Conservation (phyloP, 768 basidiomycete species). For the Xerocomellus dryophilus region DNA sequence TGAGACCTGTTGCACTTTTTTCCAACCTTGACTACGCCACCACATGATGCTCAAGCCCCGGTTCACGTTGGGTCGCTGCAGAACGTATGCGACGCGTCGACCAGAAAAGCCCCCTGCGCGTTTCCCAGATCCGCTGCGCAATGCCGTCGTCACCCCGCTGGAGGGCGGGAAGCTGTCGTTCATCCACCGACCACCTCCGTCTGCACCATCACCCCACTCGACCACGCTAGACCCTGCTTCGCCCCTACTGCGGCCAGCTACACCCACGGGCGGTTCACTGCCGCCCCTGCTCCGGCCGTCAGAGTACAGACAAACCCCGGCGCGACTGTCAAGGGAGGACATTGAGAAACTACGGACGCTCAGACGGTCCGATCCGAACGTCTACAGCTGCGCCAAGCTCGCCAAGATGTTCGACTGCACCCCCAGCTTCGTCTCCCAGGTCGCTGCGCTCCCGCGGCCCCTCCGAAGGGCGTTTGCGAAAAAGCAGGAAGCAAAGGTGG, state of each 20-base stretch:
- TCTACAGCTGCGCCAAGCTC: constrained; percentile 62
- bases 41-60: constrained; percentile 24
- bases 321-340: constrained; percentile 49
- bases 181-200: constrained; percentile 82
- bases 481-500: constrained; percentile 47
- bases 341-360: constrained; percentile 58
- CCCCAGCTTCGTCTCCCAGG: constrained; percentile 57
- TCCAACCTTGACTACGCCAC: neutral
- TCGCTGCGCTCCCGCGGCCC: constrained; percentile 59
- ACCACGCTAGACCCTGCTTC: constrained; percentile 67
- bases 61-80: constrained; percentile 19
- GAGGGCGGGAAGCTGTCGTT: constrained; percentile 64
- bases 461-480: constrained; percentile 43
- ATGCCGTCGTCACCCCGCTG: constrained; percentile 49
- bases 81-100: constrained; percentile 43
- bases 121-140: constrained; percentile 54
- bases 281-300: constrained; percentile 51
- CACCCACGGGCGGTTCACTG: constrained; percentile 31
- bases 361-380: constrained; percentile 52
- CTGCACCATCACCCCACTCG: constrained; percentile 69
- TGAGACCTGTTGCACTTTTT: no score
- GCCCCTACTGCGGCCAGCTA: constrained; percentile 54
- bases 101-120: constrained; percentile 48
- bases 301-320: constrained; percentile 30
- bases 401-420: constrained; percentile 77